Conservation (phyloP, 768 basidiomycete species). For the Mycena vulgaris region DNA sequence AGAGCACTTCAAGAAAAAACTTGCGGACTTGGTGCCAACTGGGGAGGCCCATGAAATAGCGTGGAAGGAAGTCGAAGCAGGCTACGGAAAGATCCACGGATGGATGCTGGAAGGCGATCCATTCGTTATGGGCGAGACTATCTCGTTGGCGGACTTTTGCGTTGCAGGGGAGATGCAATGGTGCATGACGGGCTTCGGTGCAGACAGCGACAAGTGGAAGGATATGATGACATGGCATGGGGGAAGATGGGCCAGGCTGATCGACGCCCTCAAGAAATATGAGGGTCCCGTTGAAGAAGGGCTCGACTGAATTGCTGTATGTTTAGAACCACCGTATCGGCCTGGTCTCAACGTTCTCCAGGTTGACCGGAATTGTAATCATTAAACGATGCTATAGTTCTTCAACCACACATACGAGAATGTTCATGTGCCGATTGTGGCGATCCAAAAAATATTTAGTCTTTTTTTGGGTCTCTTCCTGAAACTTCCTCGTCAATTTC, state of each 20-base stretch:
- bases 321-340: too few species aligned
- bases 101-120: conserved; percentile 50
- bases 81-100: conserved; percentile 42
- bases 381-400: too few species aligned
- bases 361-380: too few species aligned
- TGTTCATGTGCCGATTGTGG: too few species aligned
- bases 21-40: conserved; percentile 54
- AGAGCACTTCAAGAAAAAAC: conserved; percentile 46
- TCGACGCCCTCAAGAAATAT: conserved; percentile 51
- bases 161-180: conserved; percentile 54
- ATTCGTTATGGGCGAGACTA: conserved; percentile 52
- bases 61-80: conserved; percentile 47
- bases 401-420: too few species aligned
- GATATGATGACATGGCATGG: conserved; percentile 53
- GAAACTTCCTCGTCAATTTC: too few species aligned
- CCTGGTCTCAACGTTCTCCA: too few species aligned
- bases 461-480: too few species aligned
- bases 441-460: too few species aligned
- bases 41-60: conserved; percentile 43
- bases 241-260: conserved; percentile 56
- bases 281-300: conserved; percentile 34
- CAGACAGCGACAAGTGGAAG: conserved; percentile 50
- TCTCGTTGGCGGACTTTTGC: conserved; percentile 54
- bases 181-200: conserved; percentile 47
- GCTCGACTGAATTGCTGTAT: too few species aligned